Evolutionary conservation across 148 eudicot species (phyloP).

Genomic region (Vaccinium vitisidaea): DNA sequence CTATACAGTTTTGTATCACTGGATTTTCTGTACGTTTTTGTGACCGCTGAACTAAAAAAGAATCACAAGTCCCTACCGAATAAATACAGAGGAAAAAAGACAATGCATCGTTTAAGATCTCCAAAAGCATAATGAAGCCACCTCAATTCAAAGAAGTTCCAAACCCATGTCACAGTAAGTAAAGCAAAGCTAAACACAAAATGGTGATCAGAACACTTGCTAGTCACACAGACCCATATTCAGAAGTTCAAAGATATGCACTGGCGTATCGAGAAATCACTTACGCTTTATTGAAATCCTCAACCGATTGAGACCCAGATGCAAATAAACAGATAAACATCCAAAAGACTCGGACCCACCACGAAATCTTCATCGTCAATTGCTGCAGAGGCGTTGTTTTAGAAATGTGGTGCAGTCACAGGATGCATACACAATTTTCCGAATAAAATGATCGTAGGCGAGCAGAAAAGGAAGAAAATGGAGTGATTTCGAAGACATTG

Average conservation of each 20-base stretch:
- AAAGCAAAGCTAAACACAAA: background rate
- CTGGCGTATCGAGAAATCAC: constrained; percentile 11
- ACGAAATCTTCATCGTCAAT: constrained; percentile 45
- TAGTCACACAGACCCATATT: background rate
- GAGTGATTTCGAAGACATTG: constrained; percentile 4
- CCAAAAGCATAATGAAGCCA: background rate
- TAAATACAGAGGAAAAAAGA: background rate
- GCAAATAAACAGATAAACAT: constrained; percentile 25
- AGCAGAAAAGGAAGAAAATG: background rate
- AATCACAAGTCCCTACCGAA: background rate
- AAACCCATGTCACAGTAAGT: background rate
- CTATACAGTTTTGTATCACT: background rate
- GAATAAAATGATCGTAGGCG: constrained; percentile 14
- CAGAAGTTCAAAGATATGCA: background rate
- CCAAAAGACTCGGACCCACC: constrained; percentile 39
- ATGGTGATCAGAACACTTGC: background rate
- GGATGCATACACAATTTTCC: background rate
- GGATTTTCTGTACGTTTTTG: too few relatives aligned
- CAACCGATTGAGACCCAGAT: constrained; percentile 48
- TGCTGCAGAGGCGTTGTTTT: background rate
- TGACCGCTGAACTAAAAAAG: background rate
- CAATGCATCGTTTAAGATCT: background rate
- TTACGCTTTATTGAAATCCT: constrained; percentile 70
- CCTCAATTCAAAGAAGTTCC: background rate
- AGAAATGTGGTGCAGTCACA: constrained; percentile 17